phyloP scores from a whole-genome alignment of 768 basidiomycete genomes.

The Panaeolus papilionaceus region DNA sequence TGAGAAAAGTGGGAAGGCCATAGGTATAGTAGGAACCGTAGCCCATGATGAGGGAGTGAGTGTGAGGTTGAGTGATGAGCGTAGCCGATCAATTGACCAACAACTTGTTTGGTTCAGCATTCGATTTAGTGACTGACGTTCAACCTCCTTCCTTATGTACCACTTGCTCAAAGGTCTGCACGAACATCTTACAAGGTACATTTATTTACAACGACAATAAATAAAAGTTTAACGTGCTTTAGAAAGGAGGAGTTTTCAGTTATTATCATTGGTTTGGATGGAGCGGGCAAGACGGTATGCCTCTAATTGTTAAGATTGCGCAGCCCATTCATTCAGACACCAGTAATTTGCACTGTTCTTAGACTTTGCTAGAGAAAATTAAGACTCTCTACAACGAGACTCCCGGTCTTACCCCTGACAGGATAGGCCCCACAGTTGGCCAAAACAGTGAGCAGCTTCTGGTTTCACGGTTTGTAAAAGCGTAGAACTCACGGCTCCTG shows the following conservation, averaged over 20 bases:
- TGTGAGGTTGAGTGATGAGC: constrained; percentile 17
- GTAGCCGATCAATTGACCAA: constrained; percentile 25
- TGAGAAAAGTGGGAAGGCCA: constrained; percentile 71
- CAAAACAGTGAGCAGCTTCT: constrained; percentile 77
- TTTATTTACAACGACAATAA: not conserved
- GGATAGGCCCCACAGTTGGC: constrained; percentile 95
- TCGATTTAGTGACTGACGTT: constrained; percentile 25
- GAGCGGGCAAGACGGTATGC: constrained; percentile 89
- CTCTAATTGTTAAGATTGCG: constrained; percentile 15
- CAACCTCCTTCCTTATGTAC: constrained; percentile 67
- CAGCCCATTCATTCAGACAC: constrained; percentile 23
- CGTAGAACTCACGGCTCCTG: not conserved
- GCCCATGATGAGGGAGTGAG: constrained; percentile 44
- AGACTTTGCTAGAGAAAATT: constrained; percentile 92
- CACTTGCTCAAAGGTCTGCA: constrained; percentile 93
- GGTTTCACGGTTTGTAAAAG: constrained; percentile 2
- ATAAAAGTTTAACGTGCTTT: constrained; percentile 16
- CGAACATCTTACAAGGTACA: constrained; percentile 84
- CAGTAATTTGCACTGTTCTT: constrained; percentile 15
- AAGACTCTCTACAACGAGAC: constrained; percentile 90
- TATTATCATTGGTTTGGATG: constrained; percentile 93
- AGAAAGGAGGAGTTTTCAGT: constrained; percentile 93
- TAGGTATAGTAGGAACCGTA: constrained; percentile 66
- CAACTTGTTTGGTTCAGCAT: constrained; percentile 30
- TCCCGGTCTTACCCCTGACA: constrained; percentile 88